Conservation (phyloP, 1,284 basidiomycete species). For the Kalmanozyma brasiliensis region DNA sequence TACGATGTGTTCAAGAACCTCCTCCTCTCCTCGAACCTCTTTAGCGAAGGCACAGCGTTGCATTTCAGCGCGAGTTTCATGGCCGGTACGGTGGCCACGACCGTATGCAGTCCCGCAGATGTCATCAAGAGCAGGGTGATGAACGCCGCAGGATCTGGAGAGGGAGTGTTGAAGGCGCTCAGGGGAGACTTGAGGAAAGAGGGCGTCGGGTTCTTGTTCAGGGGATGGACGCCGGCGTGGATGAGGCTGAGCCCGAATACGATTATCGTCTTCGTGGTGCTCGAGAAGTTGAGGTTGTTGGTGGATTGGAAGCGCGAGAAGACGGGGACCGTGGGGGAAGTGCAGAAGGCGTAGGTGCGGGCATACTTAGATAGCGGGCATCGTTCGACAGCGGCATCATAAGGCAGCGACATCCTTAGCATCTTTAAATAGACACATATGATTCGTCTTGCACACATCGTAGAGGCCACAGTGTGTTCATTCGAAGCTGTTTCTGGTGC, state of each 20-base stretch:
- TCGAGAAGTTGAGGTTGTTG: constrained; percentile 59
- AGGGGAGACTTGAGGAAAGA: constrained; percentile 60
- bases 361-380: constrained; percentile 5
- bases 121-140: constrained; percentile 72
- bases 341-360: constrained; percentile 16
- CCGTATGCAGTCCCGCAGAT: constrained; percentile 60
- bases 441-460: too few relatives aligned
- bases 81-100: constrained; percentile 72
- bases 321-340: neutral
- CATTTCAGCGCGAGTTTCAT: constrained; percentile 71
- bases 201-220: constrained; percentile 71
- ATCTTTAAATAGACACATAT: too few relatives aligned
- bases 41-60: constrained; percentile 70
- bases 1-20: constrained; percentile 73
- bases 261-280: constrained; percentile 63
- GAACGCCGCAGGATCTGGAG: constrained; percentile 57
- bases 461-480: too few relatives aligned
- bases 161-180: constrained; percentile 47
- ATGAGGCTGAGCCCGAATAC: constrained; percentile 67
- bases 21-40: constrained; percentile 68
- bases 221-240: constrained; percentile 73
- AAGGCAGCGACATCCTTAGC: too few relatives aligned
- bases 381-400: constrained; percentile 2
- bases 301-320: constrained; percentile 50
- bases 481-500: too few relatives aligned